A percentile compares a stretch with the other conserved stretches of the same genome.
Conservation (phyloP, 202 grass and related monocot genomes). For the Hordeum pubiflorum region DNA sequence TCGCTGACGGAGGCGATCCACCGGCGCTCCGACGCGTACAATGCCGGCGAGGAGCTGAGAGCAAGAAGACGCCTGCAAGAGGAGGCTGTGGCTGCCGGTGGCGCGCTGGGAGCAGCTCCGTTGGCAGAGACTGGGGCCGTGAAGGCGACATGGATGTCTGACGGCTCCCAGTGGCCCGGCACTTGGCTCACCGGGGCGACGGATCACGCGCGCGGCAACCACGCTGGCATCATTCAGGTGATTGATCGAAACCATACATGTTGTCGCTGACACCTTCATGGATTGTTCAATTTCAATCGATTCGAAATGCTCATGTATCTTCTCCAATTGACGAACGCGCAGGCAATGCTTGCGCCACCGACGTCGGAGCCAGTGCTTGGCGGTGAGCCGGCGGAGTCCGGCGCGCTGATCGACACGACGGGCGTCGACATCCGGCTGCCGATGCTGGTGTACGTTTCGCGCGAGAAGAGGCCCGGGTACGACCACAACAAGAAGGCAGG, state of each 20-base stretch:
- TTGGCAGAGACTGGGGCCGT: slow-evolving; percentile 15
- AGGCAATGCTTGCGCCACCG: slow-evolving; percentile 85
- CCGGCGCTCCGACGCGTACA: slow-evolving; percentile 79
- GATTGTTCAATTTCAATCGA: background rate
- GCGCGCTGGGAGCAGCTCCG: background rate
- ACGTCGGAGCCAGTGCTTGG: slow-evolving; percentile 58
- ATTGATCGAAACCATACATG: background rate
- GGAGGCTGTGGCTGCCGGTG: slow-evolving; percentile 27
- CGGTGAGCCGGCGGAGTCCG: slow-evolving; percentile 27
- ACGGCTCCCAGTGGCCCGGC: slow-evolving; percentile 85
- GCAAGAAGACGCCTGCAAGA: slow-evolving; percentile 40
- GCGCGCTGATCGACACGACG: slow-evolving; percentile 53
- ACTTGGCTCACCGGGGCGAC: slow-evolving; percentile 42
- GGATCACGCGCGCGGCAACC: slow-evolving; percentile 73
- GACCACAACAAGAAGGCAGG: slow-evolving; percentile 95
- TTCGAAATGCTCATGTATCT: background rate
- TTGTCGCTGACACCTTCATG: background rate
- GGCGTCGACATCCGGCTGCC: slow-evolving; percentile 80
- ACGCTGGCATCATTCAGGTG: slow-evolving; percentile 91
- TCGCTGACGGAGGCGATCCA: slow-evolving; percentile 65
- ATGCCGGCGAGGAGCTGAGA: slow-evolving; percentile 72
- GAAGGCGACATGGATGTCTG: slow-evolving; percentile 80
- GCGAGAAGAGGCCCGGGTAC: slow-evolving; percentile 76
- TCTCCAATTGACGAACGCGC: background rate
- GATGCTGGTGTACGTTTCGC: slow-evolving; percentile 84